Evolutionary conservation across 164 flowering plant species (phyloP), one percentile per base, ranked within the genome.

Genomic region (Chimonanthus salicifolius): DNA sequence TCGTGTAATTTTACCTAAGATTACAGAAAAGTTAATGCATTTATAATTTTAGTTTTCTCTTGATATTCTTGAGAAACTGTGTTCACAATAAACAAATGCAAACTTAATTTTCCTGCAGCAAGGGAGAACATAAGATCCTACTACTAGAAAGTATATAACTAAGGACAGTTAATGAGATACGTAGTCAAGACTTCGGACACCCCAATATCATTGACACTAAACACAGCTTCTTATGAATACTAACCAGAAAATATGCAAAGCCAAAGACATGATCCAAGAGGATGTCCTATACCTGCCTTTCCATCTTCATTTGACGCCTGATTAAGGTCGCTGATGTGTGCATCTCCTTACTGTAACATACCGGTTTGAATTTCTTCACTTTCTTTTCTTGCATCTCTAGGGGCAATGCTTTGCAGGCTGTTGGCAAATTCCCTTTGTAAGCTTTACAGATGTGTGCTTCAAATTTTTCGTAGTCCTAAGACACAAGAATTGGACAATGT

Each of bases 391-490:
- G 45, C 44, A 58, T 74, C 18, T 70, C 69, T 21, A 58, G 16
- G 44, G 84, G 80, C 44, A 49, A n/a, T 58, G 75, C 72, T 45
- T 71, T 77, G 83, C 99, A 94, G 72, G 84, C 88, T 2, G 76
- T 66, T 16, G 87, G 93, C 48, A 68, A 8, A 54, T 72, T 69
- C 15, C 99, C 97, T 71, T 84, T 87, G 73, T 94, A 92, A 60
- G 97, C 97, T 75, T 89, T 81, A 80, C 99, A 94, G 72, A 94
- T 74, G 72, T 84, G 87, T 75, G 81, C 77, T 67, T 76, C 21
- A 43, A 88, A 88, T 78, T 91, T 70, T 46, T 82, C 85, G 58
- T 87, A 92, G 74, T 94, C 96, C 99, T 94, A 72, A 77, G 83
- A 48, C 43, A 48, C 43, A 74, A 68, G 51, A 63, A 43, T 54